Evolutionary conservation across 1,284 basidiomycete species (phyloP), one percentile per base, ranked within the genome.

Genomic region (Cryptococcus deneoformans): DNA sequence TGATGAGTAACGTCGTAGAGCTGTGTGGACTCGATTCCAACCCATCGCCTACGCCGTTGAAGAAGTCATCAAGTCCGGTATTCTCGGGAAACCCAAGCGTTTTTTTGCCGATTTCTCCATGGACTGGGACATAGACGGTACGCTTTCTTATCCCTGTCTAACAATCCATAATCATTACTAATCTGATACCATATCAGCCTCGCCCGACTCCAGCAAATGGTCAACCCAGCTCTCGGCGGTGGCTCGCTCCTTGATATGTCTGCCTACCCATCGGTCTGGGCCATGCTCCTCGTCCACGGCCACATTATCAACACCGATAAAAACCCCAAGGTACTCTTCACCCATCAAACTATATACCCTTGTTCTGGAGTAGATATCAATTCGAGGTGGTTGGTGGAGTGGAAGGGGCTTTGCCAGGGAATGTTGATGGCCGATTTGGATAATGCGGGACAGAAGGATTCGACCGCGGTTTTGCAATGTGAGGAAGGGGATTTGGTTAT

Each of bases 201-300:
- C 20, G 20, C 20, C 20, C 20, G 20, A 20, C 20, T 20, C 20
- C 20, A 20, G 20, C 20, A 20, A 20, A 86, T 92, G 58, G 76
- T 89, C 59, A 84, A 90, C 64, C 90, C 29, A 29, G 29, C 29
- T 29, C 29, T 29, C 29, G 29, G 29, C 29, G 5, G 29, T 29
- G 29, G 29, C 91, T 89, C 87, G 7, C 71, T 95, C 42, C 83
- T 95, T 45, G 92, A 95, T 73, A 80, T 92, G 62, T 89, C 89
- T 0, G 88, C 90, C 11, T 92, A 92, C 76, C 89, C 89, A 2
- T 80, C 90, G 3, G 3, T 59, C 62, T 91, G 89, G 89, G 86
- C 88, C 6, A 87, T 90, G 69, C 80, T 90, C 37, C 81, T 83
- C 0, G 79, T 92, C n/a, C 91, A 87, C 71, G 90, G 92, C 66